These are phyloP conservation scores for Globisporangium carolinianum DNA, from an alignment of 352 stramenopile species.

Conservation along the genomic window DNA sequence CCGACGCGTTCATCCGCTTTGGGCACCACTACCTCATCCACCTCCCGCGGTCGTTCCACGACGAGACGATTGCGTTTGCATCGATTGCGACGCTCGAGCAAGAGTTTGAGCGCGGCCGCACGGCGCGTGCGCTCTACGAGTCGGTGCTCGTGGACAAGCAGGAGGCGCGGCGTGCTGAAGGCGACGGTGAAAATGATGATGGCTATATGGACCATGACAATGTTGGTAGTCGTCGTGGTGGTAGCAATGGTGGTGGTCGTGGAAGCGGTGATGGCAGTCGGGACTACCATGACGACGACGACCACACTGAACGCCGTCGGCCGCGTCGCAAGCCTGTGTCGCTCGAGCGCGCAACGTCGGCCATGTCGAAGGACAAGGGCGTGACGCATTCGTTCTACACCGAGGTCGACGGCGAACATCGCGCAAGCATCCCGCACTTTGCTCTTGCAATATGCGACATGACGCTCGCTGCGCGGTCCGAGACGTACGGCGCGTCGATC, in stretches of 20 bases:
- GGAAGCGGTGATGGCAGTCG: background rate
- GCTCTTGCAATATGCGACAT: constrained; percentile 34
- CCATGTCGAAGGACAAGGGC: constrained; percentile 46
- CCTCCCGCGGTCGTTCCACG: constrained; percentile 67
- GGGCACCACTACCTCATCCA: constrained; percentile 80
- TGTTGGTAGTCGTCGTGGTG: background rate
- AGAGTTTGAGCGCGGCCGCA: constrained; percentile 70
- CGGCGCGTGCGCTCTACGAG: constrained; percentile 65
- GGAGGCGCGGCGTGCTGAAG: constrained; percentile 1
- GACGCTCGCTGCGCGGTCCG: constrained; percentile 20
- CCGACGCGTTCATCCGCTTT: constrained; percentile 68
- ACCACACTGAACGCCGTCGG: background rate
- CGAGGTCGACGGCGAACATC: constrained; percentile 35
- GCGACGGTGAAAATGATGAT: constrained; percentile 1
- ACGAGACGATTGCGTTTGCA: constrained; percentile 58
- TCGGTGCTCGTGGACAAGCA: constrained; percentile 58
- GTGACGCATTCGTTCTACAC: constrained; percentile 78
- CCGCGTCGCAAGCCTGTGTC: constrained; percentile 8
- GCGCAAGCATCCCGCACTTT: constrained; percentile 32
- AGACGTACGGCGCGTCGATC: constrained; percentile 65
- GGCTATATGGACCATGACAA: background rate
- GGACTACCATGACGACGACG: background rate
- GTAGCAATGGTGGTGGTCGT: background rate
- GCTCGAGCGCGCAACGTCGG: constrained; percentile 30
- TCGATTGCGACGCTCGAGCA: constrained; percentile 71